A percentile compares a stretch with the other conserved stretches of the same genome.
These are phyloP conservation scores for Colletotrichum sp. DNA, from an alignment of 2,329 filamentous ascomycete species.

Conservation along the genomic window DNA sequence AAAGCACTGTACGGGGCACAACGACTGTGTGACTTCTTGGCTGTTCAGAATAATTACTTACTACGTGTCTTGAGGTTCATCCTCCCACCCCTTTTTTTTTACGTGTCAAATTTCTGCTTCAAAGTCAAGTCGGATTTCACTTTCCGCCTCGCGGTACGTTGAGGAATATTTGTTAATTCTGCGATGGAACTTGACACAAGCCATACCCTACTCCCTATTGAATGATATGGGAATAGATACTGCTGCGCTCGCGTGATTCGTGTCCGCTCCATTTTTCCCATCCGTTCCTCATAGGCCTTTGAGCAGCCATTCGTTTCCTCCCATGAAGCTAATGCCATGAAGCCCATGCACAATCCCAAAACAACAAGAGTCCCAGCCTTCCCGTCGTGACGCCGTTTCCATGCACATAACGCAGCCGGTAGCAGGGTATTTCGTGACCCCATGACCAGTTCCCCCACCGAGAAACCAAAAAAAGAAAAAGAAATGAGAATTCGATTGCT, in stretches of 20 bases:
- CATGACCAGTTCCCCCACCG: background rate
- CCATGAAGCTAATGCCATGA: background rate
- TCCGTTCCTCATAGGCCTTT: background rate
- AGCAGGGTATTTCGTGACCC: constrained; percentile 15
- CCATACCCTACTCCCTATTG: background rate
- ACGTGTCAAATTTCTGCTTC: background rate
- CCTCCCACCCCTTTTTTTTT: background rate
- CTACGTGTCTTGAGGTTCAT: too few species aligned
- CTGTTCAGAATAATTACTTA: background rate
- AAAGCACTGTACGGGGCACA: background rate
- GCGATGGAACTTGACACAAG: background rate
- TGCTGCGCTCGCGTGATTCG: background rate
- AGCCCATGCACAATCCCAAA: background rate
- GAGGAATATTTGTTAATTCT: background rate
- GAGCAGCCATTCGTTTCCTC: background rate
- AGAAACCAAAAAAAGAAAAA: background rate
- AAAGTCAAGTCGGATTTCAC: background rate
- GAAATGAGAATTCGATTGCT: background rate
- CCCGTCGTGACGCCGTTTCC: constrained; percentile 15
- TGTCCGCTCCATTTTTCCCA: background rate
- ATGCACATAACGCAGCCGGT: constrained; percentile 18
- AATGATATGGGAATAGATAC: constrained; percentile 3
- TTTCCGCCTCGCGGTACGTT: background rate
- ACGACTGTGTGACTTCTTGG: background rate
- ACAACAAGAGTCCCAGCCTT: background rate